Evolutionary conservation across 106 monocot genomes (phyloP).

Genomic region (Allium fistulosum): DNA sequence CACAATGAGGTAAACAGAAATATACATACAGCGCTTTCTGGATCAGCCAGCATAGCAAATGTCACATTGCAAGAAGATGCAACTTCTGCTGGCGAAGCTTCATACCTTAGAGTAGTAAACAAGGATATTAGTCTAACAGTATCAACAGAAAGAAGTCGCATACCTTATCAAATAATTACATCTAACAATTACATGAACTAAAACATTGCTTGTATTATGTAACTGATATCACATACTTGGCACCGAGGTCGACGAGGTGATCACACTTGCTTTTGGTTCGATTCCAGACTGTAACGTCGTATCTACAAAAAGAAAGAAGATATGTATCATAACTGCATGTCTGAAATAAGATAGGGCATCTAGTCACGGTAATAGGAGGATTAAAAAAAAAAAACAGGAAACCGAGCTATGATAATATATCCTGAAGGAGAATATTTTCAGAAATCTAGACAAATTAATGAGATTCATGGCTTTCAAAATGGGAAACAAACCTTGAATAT

Average conservation of each 20-base stretch:
- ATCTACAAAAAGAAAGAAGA: constrained; percentile 31
- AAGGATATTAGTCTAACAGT: background rate
- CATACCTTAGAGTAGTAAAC: constrained; percentile 34
- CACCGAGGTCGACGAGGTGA: constrained; percentile 63
- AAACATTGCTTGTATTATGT: background rate
- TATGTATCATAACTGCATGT: background rate
- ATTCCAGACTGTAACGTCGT: constrained; percentile 88
- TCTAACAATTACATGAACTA: background rate
- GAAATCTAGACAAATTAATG: no score
- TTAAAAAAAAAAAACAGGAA: no score
- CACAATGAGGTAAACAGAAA: background rate
- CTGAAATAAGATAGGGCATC: no score
- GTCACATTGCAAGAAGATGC: constrained; percentile 83
- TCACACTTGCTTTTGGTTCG: constrained; percentile 90
- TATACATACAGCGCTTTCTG: constrained; percentile 72
- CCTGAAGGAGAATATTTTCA: no score
- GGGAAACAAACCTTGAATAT: no score
- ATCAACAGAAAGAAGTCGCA: background rate
- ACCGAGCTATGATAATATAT: no score
- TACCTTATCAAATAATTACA: no score
- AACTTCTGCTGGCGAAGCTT: constrained; percentile 72
- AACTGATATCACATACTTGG: constrained; percentile 52
- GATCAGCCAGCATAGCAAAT: constrained; percentile 96
- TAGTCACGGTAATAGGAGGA: no score
- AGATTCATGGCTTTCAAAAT: no score